Evolutionary conservation across 306 rosid species (phyloP).

Genomic region (Citrullus mucosospermus): DNA sequence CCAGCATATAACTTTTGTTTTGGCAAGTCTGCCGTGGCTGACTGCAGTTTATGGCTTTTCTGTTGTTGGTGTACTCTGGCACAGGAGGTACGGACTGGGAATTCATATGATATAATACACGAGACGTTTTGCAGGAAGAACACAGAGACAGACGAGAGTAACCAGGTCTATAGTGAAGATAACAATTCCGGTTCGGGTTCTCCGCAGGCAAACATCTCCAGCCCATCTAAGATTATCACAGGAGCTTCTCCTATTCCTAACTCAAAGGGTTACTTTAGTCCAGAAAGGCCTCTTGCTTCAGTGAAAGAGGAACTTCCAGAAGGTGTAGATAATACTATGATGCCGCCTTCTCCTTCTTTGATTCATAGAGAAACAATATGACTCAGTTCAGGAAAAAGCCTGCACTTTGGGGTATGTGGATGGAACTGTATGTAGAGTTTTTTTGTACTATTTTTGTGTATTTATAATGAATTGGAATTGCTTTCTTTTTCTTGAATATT

Average conservation of each 20-base stretch:
- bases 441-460: background rate
- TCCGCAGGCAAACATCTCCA: conserved; percentile 25
- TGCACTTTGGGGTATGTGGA: background rate
- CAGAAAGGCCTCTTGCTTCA: conserved; percentile 29
- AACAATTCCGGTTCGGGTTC: conserved; percentile 33
- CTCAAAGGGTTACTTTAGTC: conserved; percentile 28
- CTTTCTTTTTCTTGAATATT: background rate
- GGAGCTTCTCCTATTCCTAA: conserved; percentile 31
- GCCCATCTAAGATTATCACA: conserved; percentile 22
- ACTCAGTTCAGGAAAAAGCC: background rate
- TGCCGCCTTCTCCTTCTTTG: conserved; percentile 44
- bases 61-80: conserved; percentile 98
- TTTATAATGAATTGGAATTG: conserved; percentile 1
- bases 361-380: conserved; percentile 39
- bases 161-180: conserved; percentile 36
- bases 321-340: conserved; percentile 48
- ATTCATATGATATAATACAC: conserved; percentile 51
- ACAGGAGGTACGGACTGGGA: conserved; percentile 71
- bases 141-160: background rate
- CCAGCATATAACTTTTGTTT: conserved; percentile 69
- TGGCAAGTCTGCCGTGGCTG: conserved; percentile 51
- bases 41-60: conserved; percentile 76
- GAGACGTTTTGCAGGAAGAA: conserved; percentile 34
- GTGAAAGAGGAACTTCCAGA: conserved; percentile 37
- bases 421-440: background rate